Percentiles rank a stretch among this genome's conserved stretches.
Evolutionary conservation across 2,329 filamentous ascomycete genomes (phyloP).

Genomic region (Diaporthe vexans): DNA sequence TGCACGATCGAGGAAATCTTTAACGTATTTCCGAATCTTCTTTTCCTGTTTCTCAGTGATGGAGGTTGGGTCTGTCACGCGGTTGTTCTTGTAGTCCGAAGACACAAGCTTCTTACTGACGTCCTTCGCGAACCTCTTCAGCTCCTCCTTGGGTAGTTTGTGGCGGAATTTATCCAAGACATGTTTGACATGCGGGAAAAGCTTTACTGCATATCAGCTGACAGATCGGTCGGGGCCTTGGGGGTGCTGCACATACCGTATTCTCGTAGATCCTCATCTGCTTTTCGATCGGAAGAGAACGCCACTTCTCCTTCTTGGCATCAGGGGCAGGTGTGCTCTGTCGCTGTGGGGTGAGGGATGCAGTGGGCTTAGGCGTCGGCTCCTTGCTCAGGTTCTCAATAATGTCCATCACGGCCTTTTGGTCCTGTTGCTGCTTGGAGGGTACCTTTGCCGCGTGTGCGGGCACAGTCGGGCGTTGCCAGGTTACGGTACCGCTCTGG

Average conservation of each 20-base stretch:
- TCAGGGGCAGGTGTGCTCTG: conserved; percentile 68
- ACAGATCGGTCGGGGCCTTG: not conserved
- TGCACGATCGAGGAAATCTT: conserved; percentile 89
- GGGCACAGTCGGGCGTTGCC: conserved; percentile 81
- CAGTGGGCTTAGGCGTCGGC: conserved; percentile 64
- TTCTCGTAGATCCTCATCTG: conserved; percentile 96
- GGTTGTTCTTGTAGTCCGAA: conserved; percentile 90
- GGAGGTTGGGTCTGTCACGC: conserved; percentile 83
- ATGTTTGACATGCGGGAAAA: conserved; percentile 87
- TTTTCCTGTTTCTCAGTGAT: conserved; percentile 84
- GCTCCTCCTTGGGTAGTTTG: conserved; percentile 85
- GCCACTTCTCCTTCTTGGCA: conserved; percentile 79
- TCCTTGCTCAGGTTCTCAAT: conserved; percentile 87
- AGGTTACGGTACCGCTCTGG: conserved; percentile 81
- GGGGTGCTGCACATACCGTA: conserved; percentile 72
- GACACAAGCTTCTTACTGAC: conserved; percentile 90
- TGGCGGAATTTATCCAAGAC: conserved; percentile 89
- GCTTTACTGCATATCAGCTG: conserved; percentile 58
- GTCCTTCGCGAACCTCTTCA: conserved; percentile 74
- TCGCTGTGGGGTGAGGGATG: conserved; percentile 76
- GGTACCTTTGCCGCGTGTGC: conserved; percentile 77
- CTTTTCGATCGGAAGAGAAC: conserved; percentile 80
- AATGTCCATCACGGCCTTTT: conserved; percentile 84
- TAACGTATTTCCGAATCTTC: conserved; percentile 86
- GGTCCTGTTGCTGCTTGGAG: conserved; percentile 73